phyloP scores from a whole-genome alignment of 768 basidiomycete species.

The Dacryopinax primogenitus region DNA sequence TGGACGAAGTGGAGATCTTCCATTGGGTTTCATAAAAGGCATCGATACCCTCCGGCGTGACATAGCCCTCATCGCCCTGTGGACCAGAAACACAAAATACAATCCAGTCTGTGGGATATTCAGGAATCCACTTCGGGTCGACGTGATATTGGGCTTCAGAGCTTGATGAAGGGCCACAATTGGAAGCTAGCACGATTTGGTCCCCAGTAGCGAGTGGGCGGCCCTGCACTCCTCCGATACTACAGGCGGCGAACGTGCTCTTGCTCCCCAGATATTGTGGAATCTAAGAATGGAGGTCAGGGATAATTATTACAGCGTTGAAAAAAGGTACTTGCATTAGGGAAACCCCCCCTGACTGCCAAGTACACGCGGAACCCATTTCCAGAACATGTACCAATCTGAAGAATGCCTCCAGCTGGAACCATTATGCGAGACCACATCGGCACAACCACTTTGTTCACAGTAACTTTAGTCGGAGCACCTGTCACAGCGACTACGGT shows the following conservation, averaged over 20 bases:
- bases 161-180: not conserved
- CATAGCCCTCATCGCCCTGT: constrained; percentile 45
- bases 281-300: not conserved
- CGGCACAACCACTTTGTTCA: constrained; percentile 30
- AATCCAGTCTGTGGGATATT: constrained; percentile 39
- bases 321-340: constrained; percentile 41
- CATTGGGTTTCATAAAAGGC: constrained; percentile 42
- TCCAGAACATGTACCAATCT: constrained; percentile 27
- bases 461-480: constrained; percentile 31
- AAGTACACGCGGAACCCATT: constrained; percentile 45
- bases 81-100: constrained; percentile 49
- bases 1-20: constrained; percentile 44
- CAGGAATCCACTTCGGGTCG: constrained; percentile 14
- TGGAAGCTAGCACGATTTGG: constrained; percentile 27
- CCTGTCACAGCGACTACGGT: constrained; percentile 48
- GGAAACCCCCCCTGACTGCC: constrained; percentile 48
- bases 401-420: constrained; percentile 34
- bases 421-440: constrained; percentile 43
- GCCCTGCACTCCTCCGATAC: constrained; percentile 30
- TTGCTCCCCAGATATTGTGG: not conserved
- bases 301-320: constrained; percentile 39
- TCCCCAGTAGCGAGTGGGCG: constrained; percentile 42
- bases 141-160: constrained; percentile 27
- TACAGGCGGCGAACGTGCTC: not conserved
- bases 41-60: constrained; percentile 37